Evolutionary conservation across 495 filamentous ascomycete species (phyloP).

Genomic region (Amniculicola lignicola): DNA sequence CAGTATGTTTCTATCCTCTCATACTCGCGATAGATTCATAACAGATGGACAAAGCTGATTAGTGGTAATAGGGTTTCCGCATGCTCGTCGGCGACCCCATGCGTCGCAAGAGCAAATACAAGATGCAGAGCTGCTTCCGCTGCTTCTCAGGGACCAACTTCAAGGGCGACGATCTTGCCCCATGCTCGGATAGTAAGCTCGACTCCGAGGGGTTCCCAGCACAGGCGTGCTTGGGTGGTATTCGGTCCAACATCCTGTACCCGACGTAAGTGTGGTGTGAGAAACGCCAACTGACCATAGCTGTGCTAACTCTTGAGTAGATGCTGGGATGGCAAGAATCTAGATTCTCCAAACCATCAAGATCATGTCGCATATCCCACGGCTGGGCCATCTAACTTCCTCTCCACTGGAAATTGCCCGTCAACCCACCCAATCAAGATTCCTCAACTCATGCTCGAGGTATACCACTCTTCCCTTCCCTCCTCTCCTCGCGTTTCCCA

Average conservation of each 20-base stretch:
- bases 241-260: constrained; percentile 31
- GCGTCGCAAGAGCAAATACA: constrained; percentile 7
- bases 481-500: not conserved
- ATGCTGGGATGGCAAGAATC: constrained; percentile 30
- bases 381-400: constrained; percentile 14
- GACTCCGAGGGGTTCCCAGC: constrained; percentile 23
- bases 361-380: constrained; percentile 28
- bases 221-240: constrained; percentile 24
- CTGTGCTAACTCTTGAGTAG: constrained; percentile 4
- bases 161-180: constrained; percentile 26
- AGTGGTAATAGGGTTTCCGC: constrained; percentile 33
- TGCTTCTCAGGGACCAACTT: constrained; percentile 28
- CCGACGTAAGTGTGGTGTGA: constrained; percentile 22
- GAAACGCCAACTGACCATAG: not conserved
- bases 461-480: not conserved
- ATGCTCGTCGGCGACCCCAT: constrained; percentile 31
- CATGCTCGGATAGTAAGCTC: constrained; percentile 22
- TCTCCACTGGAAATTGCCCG: constrained; percentile 20
- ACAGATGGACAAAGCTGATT: too few species aligned
- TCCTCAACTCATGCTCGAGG: constrained; percentile 30
- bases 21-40: not conserved
- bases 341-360: constrained; percentile 28
- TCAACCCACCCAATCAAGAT: constrained; percentile 30
- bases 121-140: constrained; percentile 29
- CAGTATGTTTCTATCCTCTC: constrained; percentile 1